phyloP scores from a whole-genome alignment of 139 green algal species.

The Chlorella sp. region DNA sequence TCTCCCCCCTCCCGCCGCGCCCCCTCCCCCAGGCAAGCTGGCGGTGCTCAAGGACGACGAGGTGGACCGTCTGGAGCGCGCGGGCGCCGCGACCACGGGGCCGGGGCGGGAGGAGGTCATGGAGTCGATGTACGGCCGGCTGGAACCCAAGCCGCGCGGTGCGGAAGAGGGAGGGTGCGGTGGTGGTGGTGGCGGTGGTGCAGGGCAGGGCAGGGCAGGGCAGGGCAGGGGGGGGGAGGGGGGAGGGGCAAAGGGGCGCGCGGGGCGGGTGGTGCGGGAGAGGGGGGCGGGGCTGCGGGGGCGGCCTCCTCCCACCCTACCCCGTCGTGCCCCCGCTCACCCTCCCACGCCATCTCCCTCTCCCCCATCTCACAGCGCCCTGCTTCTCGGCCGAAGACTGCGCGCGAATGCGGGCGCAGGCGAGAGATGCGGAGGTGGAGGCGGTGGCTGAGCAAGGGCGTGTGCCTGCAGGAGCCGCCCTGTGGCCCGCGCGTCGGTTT shows the following conservation, averaged over 20 bases:
- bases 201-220: not conserved
- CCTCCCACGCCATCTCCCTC: no score
- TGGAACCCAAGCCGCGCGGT: conserved; percentile 80
- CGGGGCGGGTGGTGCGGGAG: no score
- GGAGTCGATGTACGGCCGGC: conserved; percentile 85
- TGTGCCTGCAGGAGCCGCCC: no score
- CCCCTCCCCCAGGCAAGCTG: no score
- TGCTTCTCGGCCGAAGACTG: conserved; percentile 58
- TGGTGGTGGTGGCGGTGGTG: not conserved
- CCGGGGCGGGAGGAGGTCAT: conserved; percentile 69
- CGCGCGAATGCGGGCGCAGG: conserved; percentile 36
- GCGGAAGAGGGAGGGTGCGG: not conserved
- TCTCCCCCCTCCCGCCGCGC: no score
- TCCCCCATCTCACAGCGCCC: conserved; percentile 32
- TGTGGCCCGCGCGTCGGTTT: no score
- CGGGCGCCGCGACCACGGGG: conserved; percentile 49
- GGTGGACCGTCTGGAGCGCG: conserved; percentile 86
- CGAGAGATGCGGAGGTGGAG: no score
- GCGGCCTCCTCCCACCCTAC: no score
- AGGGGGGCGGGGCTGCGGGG: no score
- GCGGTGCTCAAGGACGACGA: conserved; percentile 82
- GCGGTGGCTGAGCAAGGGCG: no score
- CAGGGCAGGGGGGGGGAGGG: not conserved
- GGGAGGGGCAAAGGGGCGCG: no score
- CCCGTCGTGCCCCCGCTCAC: no score